Base-by-base conservation (phyloP, 1,284 basidiomycete species). In the Volvariella volvacea region DNA sequence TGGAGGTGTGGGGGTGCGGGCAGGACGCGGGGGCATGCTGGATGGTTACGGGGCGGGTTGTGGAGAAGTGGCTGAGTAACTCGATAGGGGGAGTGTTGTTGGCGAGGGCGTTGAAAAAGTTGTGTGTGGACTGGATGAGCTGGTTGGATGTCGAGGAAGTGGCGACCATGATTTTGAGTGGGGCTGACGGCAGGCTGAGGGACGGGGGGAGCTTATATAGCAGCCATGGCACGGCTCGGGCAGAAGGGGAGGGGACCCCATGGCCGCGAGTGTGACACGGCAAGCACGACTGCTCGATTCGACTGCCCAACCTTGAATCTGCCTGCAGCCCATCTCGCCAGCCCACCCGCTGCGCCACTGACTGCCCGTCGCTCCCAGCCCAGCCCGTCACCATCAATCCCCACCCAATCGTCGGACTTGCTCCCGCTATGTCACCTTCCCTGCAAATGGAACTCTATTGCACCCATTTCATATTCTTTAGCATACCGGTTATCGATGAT, bases 1-100 rank as follows among this genome's bases (percentile, higher is more conserved):
- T 57, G 1, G 64, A 66, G 3, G 59, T 46, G 17, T 56, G 54
- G 2, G 66, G 62, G 42, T 61, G 50, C 0, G 62, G 51, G 47
- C 63, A 67, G 1, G 48, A 41, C 1, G 55, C 51, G 4, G 67
- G 67, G 2, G 63, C 59, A 43, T 72, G 70, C 40, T 70, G 67
- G 30, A 72, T 59, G 14, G 55, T 50, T 14, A 65, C 57, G 10
- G 60, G 62, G 8, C 57, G 51, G 2, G 61, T 57, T 0, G 63
- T 63, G 2, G 67, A 69, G 48, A 72, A 72, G 50, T 62, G 61
- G 0, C 56, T 39, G 14, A 70, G 58, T 41, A 70, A 57, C 10
- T 54, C 51, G 0, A 58, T 45, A 4, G 67, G 56, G 2, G 63
- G 46, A 3, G 55, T 57, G 41, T 63, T 60, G 21, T 54, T 50